Base-by-base conservation (phyloP, 345 rosid genomes). In the Lumnitzera racemosa region DNA sequence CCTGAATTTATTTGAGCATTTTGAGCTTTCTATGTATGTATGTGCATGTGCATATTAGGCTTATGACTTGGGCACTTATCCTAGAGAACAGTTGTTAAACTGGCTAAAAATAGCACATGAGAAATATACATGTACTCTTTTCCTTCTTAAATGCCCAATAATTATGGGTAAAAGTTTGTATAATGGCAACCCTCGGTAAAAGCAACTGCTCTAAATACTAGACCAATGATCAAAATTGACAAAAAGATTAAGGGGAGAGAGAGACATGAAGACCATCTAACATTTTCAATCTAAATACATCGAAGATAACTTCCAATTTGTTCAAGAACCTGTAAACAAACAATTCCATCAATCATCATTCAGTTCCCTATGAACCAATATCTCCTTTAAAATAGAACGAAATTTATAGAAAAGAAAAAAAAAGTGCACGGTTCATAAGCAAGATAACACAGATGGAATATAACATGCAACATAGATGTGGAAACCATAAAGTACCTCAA, bases 301-400 rank as follows among this genome's bases (percentile, higher is more conserved):
- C 36, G 48, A 20, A 74, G 56, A 49, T 62, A 51, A 29, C 68
- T 73, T 56, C 65, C 70, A 6, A 70, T 55, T 57, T 76, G 74
- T 68, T 60, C 54, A 50, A 79, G 72, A 12, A 73, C 80, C 80
- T 79, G 74, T 70, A 9, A 56, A 63, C 49, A 16, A 55, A 56
- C 54, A 51, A 24, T 48, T 62, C 31, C 31, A 20, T 24, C 49
- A 13, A 2, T 46, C 1, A 14, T 15, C 29, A 51, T 11, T 61
- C 14, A 60, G 24, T 12, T 48, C 54, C 8, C 11, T 49, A 15
- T 24, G 15, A 41, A 27, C 23, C 15, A 17, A 17, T 8, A 58
- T 12, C 16, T 58, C 31, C 36, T 47, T 4, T 23, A 58, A 47
- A 14, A 27, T 24, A 12, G 31, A 12, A 47, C 13, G 29, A 24